Evolutionary conservation across 441 rosid species (phyloP).

Genomic region (Pelargonium fulgidum): DNA sequence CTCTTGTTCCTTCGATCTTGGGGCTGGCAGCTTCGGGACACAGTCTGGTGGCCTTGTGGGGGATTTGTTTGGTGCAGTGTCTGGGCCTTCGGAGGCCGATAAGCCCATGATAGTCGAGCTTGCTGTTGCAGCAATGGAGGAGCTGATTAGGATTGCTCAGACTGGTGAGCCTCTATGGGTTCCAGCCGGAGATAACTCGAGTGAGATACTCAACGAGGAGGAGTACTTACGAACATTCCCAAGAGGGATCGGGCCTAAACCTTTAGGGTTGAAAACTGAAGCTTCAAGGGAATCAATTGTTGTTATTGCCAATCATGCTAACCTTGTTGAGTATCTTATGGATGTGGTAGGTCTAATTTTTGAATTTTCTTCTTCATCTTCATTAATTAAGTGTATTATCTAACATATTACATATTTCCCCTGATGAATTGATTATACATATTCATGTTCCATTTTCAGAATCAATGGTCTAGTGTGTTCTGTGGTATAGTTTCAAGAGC

Average conservation of each 20-base stretch:
- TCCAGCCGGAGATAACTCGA: conserved; percentile 40
- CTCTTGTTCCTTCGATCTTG: conserved; percentile 61
- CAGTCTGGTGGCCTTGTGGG: conserved; percentile 27
- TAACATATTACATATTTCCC: too few species aligned
- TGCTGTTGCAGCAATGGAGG: conserved; percentile 91
- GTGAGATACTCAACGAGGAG: conserved; percentile 42
- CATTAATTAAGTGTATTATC: too few species aligned
- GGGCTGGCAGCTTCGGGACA: conserved; percentile 41
- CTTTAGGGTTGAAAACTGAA: conserved; percentile 55
- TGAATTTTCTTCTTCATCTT: conserved; percentile 1
- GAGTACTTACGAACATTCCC: conserved; percentile 54
- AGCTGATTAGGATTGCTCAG: conserved; percentile 61
- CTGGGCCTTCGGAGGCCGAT: conserved; percentile 53
- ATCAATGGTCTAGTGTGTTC: conserved; percentile 68
- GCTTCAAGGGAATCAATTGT: conserved; percentile 65
- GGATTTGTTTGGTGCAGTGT: conserved; percentile 58
- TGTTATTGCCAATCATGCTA: conserved; percentile 56
- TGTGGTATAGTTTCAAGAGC: conserved; percentile 68
- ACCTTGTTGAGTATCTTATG: conserved; percentile 74
- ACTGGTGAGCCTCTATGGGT: conserved; percentile 74
- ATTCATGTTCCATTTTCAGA: conserved; percentile 30
- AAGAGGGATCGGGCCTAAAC: conserved; percentile 54
- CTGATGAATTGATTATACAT: too few species aligned
- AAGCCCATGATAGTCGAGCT: conserved; percentile 68
- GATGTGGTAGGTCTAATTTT: conserved; percentile 44